Percentiles rank a stretch among this genome's conserved stretches.
These are phyloP conservation scores for Nakazawaea ernobii DNA, from an alignment of 805 yeast species.

Conservation along the genomic window DNA sequence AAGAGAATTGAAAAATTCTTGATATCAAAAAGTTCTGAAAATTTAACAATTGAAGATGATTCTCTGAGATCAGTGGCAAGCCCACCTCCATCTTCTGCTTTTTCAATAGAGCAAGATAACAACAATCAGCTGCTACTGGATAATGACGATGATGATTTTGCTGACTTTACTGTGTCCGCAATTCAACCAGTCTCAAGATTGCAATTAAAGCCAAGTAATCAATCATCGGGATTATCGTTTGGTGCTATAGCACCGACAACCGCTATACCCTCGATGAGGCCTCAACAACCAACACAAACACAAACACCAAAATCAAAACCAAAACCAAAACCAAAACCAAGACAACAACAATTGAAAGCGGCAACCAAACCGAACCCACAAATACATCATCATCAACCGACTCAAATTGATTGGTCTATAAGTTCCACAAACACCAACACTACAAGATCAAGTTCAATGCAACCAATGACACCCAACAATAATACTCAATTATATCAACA, in stretches of 20 bases:
- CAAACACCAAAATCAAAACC: background rate
- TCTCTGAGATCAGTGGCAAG: background rate
- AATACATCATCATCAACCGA: background rate
- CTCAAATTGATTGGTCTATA: background rate
- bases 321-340: background rate
- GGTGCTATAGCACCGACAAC: background rate
- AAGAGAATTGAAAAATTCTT: conserved; percentile 17
- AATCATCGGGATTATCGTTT: background rate
- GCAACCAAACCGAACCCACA: background rate
- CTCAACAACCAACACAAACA: background rate
- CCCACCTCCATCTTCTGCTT: background rate
- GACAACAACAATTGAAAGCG: too few species aligned
- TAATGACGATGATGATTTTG: conserved; percentile 11
- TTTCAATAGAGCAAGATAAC: background rate
- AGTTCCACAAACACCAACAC: background rate
- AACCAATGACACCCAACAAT: background rate
- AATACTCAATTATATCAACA: background rate
- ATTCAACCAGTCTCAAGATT: background rate
- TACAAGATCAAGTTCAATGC: background rate
- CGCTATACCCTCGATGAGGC: background rate
- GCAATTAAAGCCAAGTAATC: background rate
- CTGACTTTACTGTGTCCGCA: conserved; percentile 10
- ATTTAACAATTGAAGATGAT: conserved; percentile 9
- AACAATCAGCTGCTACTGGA: background rate
- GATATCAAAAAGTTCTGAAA: conserved; percentile 14